A percentile compares a stretch with the other conserved stretches of the same genome.
Evolutionary conservation across 352 stramenopile genomes (phyloP).

Genomic region (Phytophthora sojae): DNA sequence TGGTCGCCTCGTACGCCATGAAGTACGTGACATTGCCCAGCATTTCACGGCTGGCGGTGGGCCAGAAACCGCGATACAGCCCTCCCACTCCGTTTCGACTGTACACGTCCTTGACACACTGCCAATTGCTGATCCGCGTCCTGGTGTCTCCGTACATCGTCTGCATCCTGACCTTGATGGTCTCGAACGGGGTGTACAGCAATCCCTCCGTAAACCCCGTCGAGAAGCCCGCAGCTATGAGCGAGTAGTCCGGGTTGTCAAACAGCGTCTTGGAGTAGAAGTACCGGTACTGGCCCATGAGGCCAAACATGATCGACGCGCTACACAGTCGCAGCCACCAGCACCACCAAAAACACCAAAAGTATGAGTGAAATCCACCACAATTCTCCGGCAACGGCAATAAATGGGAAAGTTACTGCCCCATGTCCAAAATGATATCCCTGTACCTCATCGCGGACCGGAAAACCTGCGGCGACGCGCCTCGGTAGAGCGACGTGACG

Average conservation of each 20-base stretch:
- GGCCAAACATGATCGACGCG: constrained; percentile 70
- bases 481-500: constrained; percentile 67
- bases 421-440: constrained; percentile 17
- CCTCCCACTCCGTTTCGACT: constrained; percentile 61
- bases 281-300: constrained; percentile 80
- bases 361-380: constrained; percentile 8
- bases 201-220: constrained; percentile 69
- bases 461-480: constrained; percentile 74
- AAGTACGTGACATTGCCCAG: constrained; percentile 89
- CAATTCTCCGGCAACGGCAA: neutral
- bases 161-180: constrained; percentile 83
- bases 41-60: constrained; percentile 79
- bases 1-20: constrained; percentile 80
- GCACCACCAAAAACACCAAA: constrained; percentile 13
- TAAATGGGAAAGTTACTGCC: constrained; percentile 16
- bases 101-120: constrained; percentile 75
- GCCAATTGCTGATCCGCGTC: constrained; percentile 76
- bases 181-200: constrained; percentile 80
- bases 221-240: constrained; percentile 63
- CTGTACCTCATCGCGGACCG: constrained; percentile 67
- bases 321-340: constrained; percentile 29
- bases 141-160: constrained; percentile 61
- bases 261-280: constrained; percentile 61
- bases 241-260: constrained; percentile 56
- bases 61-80: constrained; percentile 81